Evolutionary conservation across 768 basidiomycete genomes (phyloP).

Genomic region (Gloeopeniophorella convolvens): DNA sequence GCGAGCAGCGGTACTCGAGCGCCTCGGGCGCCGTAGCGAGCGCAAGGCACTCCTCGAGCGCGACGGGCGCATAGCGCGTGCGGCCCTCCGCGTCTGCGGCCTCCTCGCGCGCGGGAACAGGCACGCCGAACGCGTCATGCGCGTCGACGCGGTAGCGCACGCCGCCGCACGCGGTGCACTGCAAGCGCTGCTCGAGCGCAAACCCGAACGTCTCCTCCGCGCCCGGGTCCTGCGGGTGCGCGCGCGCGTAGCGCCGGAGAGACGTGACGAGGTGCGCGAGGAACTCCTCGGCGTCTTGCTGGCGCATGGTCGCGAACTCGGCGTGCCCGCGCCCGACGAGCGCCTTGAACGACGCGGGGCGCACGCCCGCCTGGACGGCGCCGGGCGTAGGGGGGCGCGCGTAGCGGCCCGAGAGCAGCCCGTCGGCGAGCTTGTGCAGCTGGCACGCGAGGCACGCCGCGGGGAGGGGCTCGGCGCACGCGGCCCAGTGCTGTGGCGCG

Average conservation of each 20-base stretch:
- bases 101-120: conserved; percentile 63
- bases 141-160: conserved; percentile 80
- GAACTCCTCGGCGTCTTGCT: conserved; percentile 97
- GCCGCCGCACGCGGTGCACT: conserved; percentile 70
- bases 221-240: conserved; percentile 39
- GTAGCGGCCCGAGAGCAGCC: conserved; percentile 88
- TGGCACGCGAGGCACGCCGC: conserved; percentile 93
- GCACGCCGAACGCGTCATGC: conserved; percentile 71
- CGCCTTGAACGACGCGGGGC: conserved; percentile 78
- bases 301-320: conserved; percentile 94
- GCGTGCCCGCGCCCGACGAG: conserved; percentile 89
- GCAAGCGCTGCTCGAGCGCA: conserved; percentile 79
- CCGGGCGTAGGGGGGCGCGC: too few species aligned
- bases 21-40: conserved; percentile 51
- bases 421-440: conserved; percentile 87
- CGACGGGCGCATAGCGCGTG: conserved; percentile 54
- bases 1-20: conserved; percentile 77
- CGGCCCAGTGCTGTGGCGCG: conserved; percentile 45
- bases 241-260: conserved; percentile 60
- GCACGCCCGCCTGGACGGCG: conserved; percentile 84
- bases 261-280: conserved; percentile 72
- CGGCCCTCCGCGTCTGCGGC: conserved; percentile 55
- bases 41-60: conserved; percentile 56
- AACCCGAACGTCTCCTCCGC: conserved; percentile 76
- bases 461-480: conserved; percentile 62